Percentiles rank a stretch among this genome's conserved stretches.
Conservation (phyloP, 306 rosid genomes). For the Spatholobus suberectus region DNA sequence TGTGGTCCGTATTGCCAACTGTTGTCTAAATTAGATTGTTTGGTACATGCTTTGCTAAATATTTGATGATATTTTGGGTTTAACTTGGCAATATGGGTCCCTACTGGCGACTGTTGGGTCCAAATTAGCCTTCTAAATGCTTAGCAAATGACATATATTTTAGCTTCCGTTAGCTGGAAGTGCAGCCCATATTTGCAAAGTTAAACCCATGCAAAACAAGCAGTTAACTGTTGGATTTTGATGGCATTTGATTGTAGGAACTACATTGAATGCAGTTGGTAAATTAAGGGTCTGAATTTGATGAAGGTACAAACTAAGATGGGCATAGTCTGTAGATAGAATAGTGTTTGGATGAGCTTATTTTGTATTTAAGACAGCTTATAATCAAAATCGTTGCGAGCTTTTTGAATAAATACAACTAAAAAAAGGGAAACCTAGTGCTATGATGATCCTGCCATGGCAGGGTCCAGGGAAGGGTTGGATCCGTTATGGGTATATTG, state of each 20-base stretch:
- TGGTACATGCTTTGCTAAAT: conserved; percentile 18
- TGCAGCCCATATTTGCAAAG: background rate
- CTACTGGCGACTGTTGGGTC: background rate
- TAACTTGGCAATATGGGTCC: background rate
- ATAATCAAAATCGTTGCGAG: background rate
- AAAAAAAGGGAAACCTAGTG: background rate
- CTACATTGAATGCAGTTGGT: background rate
- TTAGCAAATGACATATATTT: conserved; percentile 14
- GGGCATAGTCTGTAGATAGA: background rate
- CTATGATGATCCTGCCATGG: background rate
- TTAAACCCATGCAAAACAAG: background rate
- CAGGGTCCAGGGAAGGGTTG: background rate
- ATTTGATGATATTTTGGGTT: conserved; percentile 9
- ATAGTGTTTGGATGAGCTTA: background rate
- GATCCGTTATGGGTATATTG: background rate
- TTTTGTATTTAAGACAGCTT: background rate
- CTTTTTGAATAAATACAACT: background rate
- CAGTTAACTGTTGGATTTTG: conserved; percentile 1
- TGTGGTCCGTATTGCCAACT: conserved; percentile 5
- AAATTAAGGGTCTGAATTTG: background rate
- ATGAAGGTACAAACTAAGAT: background rate
- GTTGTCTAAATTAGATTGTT: conserved; percentile 24
- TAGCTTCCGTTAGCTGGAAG: background rate
- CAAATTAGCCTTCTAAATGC: conserved; percentile 16
- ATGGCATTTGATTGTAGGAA: background rate